Base-by-base conservation (phyloP, 306 rosid genomes). In the Medicago lupulina region DNA sequence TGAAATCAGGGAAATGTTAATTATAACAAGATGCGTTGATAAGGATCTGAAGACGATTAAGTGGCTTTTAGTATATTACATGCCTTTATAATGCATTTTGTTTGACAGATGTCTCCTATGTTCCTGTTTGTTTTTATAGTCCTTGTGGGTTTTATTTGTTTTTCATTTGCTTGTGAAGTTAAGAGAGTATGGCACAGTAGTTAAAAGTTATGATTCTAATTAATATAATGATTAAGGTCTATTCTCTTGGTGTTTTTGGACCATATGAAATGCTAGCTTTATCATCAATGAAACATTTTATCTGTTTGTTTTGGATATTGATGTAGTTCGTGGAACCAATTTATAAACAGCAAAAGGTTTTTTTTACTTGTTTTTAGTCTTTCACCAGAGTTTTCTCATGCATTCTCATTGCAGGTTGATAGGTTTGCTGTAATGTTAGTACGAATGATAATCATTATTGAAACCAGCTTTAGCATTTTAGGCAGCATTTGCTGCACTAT, bases 211-310 rank as follows among this genome's bases (percentile, higher is more conserved):
- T 60, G 41, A 61, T 61, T 28, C 43, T 14, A 60, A 28, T 14
- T 28, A 28, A 13, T 28, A 21, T 28, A 9, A 60, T 59, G 53
- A 44, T 71, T 59, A 43, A 36, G 36, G 15, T 46, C 13, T 13
- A 58, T 59, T 47, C 41, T 18, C 62, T 31, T 41, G 16, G 13
- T 41, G 67, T 57, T 67, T 58, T 44, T 17, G 44, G 13, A 60
- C 69, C 46, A 40, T 77, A 43, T 77, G 75, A 69, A 59, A 70
- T 47, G 76, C 53, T 77, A 69, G 69, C 21, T 77, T 58, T 68
- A 28, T 34, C 31, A 19, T 71, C 6, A 34, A 62, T 23, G 4
- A 68, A 19, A 28, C 44, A 36, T 43, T 59, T 51, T 55, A 43
- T 57, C 25, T 34, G 19, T 69, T 76, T 67, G 53, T 47, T 69